Conservation (phyloP, 2,329 filamentous ascomycete genomes). For the Corinectria fuckeliana region DNA sequence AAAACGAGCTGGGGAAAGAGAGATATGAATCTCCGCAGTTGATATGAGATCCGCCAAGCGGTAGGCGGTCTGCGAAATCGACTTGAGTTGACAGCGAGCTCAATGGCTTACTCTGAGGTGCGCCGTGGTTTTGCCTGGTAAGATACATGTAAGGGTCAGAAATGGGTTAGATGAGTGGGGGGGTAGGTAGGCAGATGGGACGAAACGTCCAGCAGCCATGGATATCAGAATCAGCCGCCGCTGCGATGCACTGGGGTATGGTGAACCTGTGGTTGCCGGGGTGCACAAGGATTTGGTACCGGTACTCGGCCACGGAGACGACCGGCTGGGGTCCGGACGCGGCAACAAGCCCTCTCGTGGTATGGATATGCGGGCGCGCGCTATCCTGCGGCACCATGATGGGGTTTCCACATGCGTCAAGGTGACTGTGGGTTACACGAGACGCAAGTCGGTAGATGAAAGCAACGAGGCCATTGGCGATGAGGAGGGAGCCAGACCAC, state of each 20-base stretch:
- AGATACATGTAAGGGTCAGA: constrained; percentile 29
- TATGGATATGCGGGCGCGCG: constrained; percentile 25
- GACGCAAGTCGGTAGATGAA: constrained; percentile 29
- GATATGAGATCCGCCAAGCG: constrained; percentile 10
- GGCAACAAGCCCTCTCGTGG: constrained; percentile 23
- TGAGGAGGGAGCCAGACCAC: constrained; percentile 18
- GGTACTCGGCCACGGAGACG: constrained; percentile 23
- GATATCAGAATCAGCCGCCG: constrained; percentile 34
- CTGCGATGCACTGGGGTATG: constrained; percentile 31
- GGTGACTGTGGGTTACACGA: constrained; percentile 34
- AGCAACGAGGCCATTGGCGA: constrained; percentile 28
- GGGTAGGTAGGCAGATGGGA: constrained; percentile 35
- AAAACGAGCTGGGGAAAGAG: constrained; percentile 3
- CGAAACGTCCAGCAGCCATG: constrained; percentile 31
- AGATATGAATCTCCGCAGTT: neutral
- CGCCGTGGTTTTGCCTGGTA: constrained; percentile 25
- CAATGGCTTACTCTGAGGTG: constrained; percentile 28
- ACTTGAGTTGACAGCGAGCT: constrained; percentile 19
- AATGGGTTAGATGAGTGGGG: constrained; percentile 37
- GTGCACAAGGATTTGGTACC: constrained; percentile 32
- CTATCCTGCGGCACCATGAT: constrained; percentile 22
- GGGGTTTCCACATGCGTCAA: constrained; percentile 26
- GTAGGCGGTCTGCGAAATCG: constrained; percentile 28
- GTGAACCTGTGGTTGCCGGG: constrained; percentile 28
- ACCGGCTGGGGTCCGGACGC: constrained; percentile 20